Conservation (phyloP, 225 moss, liverwort and hornwort species). For the Polytrichum commune region DNA sequence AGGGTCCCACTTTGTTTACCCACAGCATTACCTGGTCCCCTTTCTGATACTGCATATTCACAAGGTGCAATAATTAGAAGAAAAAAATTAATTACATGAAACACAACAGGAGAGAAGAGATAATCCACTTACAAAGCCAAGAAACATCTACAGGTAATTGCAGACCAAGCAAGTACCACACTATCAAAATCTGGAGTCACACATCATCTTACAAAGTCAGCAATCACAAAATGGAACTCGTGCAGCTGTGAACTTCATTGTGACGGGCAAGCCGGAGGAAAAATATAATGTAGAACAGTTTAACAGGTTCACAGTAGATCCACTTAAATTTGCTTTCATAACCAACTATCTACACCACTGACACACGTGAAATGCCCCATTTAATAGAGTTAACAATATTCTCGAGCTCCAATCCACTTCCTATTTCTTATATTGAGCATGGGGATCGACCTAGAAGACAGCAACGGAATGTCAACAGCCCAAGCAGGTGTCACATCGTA, state of each 20-base stretch:
- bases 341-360: too few relatives aligned
- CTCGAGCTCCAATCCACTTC: too few relatives aligned
- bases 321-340: too few relatives aligned
- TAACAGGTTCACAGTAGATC: background rate
- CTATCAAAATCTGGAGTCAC: background rate
- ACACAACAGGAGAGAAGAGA: background rate
- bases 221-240: background rate
- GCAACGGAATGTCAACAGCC: too few relatives aligned
- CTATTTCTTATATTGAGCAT: too few relatives aligned
- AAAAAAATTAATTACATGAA: background rate
- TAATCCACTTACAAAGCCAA: background rate
- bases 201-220: background rate
- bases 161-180: too few relatives aligned
- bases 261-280: too few relatives aligned
- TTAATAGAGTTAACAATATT: too few relatives aligned
- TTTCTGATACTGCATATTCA: constrained; percentile 62
- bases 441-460: too few relatives aligned
- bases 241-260: background rate
- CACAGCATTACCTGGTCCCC: constrained; percentile 81
- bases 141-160: too few relatives aligned
- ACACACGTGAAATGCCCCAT: too few relatives aligned
- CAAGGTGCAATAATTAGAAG: constrained; percentile 8
- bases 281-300: too few relatives aligned
- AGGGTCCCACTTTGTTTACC: constrained; percentile 99
- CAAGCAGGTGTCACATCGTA: background rate